A percentile compares a stretch with the other conserved stretches of the same genome.
phyloP scores from a whole-genome alignment of 1,284 basidiomycete species.

The Trichosporon sp. region DNA sequence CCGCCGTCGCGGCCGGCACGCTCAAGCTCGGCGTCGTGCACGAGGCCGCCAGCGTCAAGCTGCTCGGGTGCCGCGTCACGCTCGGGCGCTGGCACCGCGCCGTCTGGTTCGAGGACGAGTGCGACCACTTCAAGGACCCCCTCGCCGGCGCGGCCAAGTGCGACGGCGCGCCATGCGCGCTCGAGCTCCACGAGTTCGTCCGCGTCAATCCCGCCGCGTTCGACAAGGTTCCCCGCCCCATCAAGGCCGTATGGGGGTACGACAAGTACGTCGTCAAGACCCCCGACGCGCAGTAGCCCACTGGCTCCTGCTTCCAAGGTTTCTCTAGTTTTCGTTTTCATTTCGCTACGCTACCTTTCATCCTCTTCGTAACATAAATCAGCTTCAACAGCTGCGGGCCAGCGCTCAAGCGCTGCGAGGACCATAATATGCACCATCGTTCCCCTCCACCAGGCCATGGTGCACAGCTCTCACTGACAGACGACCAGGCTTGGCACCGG shows the following conservation, averaged over 20 bases:
- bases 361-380: too few species aligned
- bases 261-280: neutral
- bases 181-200: neutral
- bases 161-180: neutral
- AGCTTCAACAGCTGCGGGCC: too few species aligned
- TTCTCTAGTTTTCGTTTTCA: too few species aligned
- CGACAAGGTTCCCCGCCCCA: neutral
- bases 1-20: neutral
- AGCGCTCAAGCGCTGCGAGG: too few species aligned
- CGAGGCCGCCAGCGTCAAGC: neutral
- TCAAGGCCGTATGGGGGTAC: neutral
- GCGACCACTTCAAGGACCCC: neutral
- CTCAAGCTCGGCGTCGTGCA: neutral
- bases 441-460: too few species aligned
- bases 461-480: too few species aligned
- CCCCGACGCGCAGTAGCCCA: neutral
- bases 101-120: neutral
- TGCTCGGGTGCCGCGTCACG: neutral
- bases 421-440: too few species aligned
- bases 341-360: too few species aligned
- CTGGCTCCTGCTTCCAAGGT: neutral
- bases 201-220: neutral
- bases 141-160: neutral
- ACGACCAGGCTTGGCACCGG: too few species aligned
- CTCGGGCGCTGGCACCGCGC: neutral